Evolutionary conservation across 257 asterid genomes (phyloP).

Genomic region (Solanum gandarillasii): DNA sequence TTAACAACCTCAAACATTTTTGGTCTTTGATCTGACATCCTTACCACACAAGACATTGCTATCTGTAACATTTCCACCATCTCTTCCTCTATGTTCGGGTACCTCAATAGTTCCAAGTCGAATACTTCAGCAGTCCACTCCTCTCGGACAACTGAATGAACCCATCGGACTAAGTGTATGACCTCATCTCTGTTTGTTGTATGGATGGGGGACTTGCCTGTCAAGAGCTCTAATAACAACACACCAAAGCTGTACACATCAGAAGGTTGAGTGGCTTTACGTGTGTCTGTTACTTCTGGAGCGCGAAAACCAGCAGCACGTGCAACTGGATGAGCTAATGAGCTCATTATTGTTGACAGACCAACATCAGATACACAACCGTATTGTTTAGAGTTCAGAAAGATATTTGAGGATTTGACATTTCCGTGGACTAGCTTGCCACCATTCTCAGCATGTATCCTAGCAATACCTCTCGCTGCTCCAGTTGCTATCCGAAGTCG

Average conservation of each 20-base stretch:
- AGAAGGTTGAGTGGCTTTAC: slow-evolving; percentile 58
- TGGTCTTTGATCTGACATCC: slow-evolving; percentile 60
- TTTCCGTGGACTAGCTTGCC: slow-evolving; percentile 74
- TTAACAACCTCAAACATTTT: slow-evolving; percentile 49
- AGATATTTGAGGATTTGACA: slow-evolving; percentile 61
- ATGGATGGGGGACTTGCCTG: slow-evolving; percentile 64
- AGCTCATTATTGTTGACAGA: slow-evolving; percentile 45
- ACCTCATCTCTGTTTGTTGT: slow-evolving; percentile 53
- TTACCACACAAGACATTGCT: slow-evolving; percentile 60
- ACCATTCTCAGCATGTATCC: slow-evolving; percentile 48
- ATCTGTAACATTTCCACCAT: slow-evolving; percentile 70
- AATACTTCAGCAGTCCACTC: slow-evolving; percentile 91
- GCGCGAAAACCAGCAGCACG: slow-evolving; percentile 78
- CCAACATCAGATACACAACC: slow-evolving; percentile 79
- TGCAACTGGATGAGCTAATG: slow-evolving; percentile 55
- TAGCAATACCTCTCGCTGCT: slow-evolving; percentile 68
- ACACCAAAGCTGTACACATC: slow-evolving; percentile 79
- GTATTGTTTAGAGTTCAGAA: slow-evolving; percentile 43
- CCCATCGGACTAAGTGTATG: slow-evolving; percentile 69
- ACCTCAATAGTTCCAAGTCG: slow-evolving; percentile 56
- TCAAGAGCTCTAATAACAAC: slow-evolving; percentile 57
- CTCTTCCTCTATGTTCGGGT: slow-evolving; percentile 68
- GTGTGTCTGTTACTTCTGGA: slow-evolving; percentile 65
- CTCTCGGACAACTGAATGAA: slow-evolving; percentile 76
- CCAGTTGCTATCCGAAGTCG: slow-evolving; percentile 60